These are phyloP conservation scores for Medakamo hakoo DNA, from an alignment of 139 green algal genomes.

Conservation along the genomic window DNA sequence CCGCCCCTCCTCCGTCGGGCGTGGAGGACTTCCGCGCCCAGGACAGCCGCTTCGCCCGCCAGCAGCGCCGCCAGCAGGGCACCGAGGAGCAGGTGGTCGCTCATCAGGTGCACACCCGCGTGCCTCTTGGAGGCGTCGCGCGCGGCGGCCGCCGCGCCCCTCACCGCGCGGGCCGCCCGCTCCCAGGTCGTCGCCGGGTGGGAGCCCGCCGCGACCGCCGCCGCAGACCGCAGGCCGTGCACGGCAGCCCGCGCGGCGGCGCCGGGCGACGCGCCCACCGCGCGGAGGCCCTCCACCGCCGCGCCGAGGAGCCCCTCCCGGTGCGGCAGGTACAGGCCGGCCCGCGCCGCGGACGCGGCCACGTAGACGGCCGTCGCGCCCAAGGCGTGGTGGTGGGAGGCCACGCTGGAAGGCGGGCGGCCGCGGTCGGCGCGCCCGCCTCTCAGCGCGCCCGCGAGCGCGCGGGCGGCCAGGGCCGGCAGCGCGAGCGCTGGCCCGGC, in stretches of 20 bases:
- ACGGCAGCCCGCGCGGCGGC: neutral
- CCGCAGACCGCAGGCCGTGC: too few species aligned
- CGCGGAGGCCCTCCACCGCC: neutral
- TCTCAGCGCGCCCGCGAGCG: neutral
- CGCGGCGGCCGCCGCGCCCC: too few species aligned
- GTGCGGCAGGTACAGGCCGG: neutral
- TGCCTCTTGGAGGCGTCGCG: neutral
- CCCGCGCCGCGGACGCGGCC: too few species aligned
- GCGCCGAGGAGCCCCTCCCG: neutral
- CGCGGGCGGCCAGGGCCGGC: neutral
- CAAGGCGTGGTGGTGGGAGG: neutral
- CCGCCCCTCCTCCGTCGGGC: neutral
- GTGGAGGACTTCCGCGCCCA: neutral
- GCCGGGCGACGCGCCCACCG: neutral
- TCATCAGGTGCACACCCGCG: neutral
- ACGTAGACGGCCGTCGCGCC: neutral
- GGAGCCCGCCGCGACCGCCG: too few species aligned
- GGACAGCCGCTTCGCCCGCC: neutral
- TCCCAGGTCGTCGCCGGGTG: too few species aligned
- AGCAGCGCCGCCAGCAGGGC: neutral
- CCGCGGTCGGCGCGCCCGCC: too few species aligned
- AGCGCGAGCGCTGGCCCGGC: neutral
- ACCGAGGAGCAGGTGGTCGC: neutral
- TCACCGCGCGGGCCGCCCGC: too few species aligned
- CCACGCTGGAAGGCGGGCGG: too few species aligned